Percentiles rank a stretch among this genome's conserved stretches.
Evolutionary conservation across 495 filamentous ascomycete genomes (phyloP).

Genomic region (Polyplosphaeria fusca): DNA sequence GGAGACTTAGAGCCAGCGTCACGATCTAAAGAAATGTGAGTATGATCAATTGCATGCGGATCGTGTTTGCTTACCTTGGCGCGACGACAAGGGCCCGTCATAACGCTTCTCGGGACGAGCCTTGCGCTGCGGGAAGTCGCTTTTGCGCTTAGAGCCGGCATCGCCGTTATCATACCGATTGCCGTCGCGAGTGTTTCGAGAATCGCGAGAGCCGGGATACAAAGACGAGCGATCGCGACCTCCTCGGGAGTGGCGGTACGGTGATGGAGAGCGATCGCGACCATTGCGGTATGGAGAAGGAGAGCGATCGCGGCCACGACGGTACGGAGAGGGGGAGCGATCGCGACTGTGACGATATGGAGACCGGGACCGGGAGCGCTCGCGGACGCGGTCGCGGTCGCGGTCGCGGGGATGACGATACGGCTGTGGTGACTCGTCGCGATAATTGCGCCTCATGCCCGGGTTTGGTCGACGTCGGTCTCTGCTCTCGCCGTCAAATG

Average conservation of each 20-base stretch:
- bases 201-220: constrained; percentile 55
- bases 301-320: constrained; percentile 19
- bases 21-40: too few relatives aligned
- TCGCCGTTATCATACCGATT: background rate
- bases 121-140: background rate
- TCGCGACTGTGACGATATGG: constrained; percentile 41
- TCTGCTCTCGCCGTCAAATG: too few relatives aligned
- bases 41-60: too few relatives aligned
- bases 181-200: constrained; percentile 58
- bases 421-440: background rate
- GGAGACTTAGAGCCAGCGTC: too few relatives aligned
- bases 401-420: constrained; percentile 7
- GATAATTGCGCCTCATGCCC: background rate
- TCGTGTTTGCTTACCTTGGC: too few relatives aligned
- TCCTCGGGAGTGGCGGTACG: too few relatives aligned
- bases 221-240: too few relatives aligned
- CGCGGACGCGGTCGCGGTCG: too few relatives aligned
- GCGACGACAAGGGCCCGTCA: too few relatives aligned
- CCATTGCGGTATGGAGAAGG: constrained; percentile 32
- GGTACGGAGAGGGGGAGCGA: constrained; percentile 43
- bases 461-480: too few relatives aligned
- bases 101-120: constrained; percentile 13
- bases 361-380: constrained; percentile 7
- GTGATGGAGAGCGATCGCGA: too few relatives aligned
- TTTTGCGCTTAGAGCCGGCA: constrained; percentile 46